Evolutionary conservation across 164 flowering plant species (phyloP).

Genomic region (Piper longum): DNA sequence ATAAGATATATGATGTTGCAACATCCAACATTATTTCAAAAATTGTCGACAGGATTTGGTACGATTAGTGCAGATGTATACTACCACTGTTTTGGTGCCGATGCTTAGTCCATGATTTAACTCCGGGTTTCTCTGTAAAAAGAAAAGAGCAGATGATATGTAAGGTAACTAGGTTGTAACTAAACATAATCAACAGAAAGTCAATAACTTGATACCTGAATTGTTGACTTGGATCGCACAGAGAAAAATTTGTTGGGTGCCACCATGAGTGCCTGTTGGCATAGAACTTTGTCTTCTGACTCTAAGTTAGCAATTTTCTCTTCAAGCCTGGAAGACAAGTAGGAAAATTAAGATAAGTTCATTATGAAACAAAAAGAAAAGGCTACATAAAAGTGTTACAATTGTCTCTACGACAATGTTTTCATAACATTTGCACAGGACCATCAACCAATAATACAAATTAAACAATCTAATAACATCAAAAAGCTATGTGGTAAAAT

Average conservation of each 20-base stretch:
- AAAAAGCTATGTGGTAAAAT: too few species aligned
- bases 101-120: constrained; percentile 27
- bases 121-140: constrained; percentile 46
- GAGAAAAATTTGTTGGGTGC: constrained; percentile 74
- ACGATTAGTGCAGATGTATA: background rate
- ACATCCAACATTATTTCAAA: background rate
- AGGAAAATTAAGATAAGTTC: background rate
- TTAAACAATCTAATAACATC: too few species aligned
- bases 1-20: background rate
- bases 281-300: constrained; percentile 91
- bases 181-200: background rate
- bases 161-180: background rate
- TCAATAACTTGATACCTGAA: constrained; percentile 42
- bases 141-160: background rate
- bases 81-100: constrained; percentile 52
- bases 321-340: constrained; percentile 51
- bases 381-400: too few species aligned
- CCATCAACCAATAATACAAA: too few species aligned
- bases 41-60: background rate
- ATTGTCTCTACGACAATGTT: too few species aligned
- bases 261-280: constrained; percentile 92
- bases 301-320: constrained; percentile 83
- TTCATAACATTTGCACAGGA: too few species aligned
- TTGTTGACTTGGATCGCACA: constrained; percentile 66
- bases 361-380: too few species aligned